Evolutionary conservation across 2,329 filamentous ascomycete genomes (phyloP).

Genomic region (Alternaria novae-zelandiae): DNA sequence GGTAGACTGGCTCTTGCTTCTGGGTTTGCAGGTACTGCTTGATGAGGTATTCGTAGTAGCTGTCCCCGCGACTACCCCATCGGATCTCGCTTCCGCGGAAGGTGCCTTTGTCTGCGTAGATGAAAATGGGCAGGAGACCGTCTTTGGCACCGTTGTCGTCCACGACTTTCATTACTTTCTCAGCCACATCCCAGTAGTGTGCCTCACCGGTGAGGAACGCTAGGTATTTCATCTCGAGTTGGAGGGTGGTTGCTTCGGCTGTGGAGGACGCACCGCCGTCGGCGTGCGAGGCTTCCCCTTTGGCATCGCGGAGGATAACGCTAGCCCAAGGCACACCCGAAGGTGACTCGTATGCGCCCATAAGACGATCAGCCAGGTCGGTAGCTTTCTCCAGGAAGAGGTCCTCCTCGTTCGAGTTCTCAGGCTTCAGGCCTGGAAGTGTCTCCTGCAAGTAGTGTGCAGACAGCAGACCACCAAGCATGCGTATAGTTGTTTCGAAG

Average conservation of each 20-base stretch:
- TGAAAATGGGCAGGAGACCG: conserved; percentile 89
- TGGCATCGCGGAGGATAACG: conserved; percentile 79
- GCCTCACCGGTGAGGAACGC: conserved; percentile 92
- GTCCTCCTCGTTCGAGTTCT: conserved; percentile 79
- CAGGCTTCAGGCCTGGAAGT: conserved; percentile 79
- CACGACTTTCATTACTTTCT: conserved; percentile 89
- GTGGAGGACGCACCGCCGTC: conserved; percentile 91
- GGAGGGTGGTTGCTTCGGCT: conserved; percentile 88
- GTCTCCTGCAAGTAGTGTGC: conserved; percentile 92
- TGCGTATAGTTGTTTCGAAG: conserved; percentile 97
- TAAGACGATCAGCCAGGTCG: conserved; percentile 85
- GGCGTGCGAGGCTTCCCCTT: conserved; percentile 80
- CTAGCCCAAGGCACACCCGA: conserved; percentile 91
- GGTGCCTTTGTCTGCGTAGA: conserved; percentile 77
- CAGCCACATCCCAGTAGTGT: conserved; percentile 88
- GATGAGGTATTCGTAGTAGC: conserved; percentile 97
- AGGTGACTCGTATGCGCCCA: conserved; percentile 84
- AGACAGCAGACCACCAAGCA: conserved; percentile 90
- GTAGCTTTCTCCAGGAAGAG: conserved; percentile 95
- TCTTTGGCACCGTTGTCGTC: conserved; percentile 81
- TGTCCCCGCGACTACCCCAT: conserved; percentile 91
- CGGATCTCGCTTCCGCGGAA: conserved; percentile 89
- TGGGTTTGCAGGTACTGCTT: conserved; percentile 98
- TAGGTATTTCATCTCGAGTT: conserved; percentile 97
- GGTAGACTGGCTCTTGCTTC: conserved; percentile 82